phyloP scores from a whole-genome alignment of 2,329 filamentous ascomycete genomes.

The Orbilia ellipsospora region DNA sequence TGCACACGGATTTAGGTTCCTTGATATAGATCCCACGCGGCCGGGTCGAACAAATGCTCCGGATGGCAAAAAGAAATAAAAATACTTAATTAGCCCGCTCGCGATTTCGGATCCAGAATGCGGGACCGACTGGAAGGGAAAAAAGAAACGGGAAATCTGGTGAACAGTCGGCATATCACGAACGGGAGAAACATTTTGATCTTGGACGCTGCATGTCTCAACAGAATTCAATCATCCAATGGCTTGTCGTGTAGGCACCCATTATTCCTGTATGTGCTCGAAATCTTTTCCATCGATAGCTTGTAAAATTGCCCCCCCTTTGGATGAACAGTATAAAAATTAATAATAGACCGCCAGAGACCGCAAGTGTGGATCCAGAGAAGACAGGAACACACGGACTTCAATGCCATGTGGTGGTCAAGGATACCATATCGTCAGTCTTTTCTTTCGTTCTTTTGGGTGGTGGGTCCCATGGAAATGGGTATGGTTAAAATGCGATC shows the following conservation, averaged over 20 bases:
- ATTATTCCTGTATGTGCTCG: not conserved
- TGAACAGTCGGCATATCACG: constrained; percentile 5
- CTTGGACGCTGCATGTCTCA: not conserved
- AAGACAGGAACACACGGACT: not conserved
- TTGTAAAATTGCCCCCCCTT: constrained; percentile 4
- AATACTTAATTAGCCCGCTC: not conserved
- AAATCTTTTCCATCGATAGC: constrained; percentile 7
- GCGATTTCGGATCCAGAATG: constrained; percentile 35
- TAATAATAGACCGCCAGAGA: too few species aligned
- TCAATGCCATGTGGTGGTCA: constrained; percentile 43
- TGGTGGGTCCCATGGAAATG: constrained; percentile 42
- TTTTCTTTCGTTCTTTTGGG: not conserved
- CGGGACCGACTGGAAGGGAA: constrained; percentile 38
- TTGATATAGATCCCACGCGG: constrained; percentile 47
- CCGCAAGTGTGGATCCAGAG: too few species aligned
- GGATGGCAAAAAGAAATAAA: constrained; percentile 4
- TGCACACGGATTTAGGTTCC: not conserved
- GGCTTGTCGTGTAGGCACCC: constrained; percentile 24
- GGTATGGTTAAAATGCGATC: constrained; percentile 33
- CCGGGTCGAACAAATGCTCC: constrained; percentile 4
- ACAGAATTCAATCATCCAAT: too few species aligned
- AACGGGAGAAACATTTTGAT: constrained; percentile 4
- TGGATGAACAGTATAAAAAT: too few species aligned
- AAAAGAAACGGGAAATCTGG: constrained; percentile 16
- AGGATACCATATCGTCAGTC: constrained; percentile 10